Conservation (phyloP, 441 rosid genomes). For the Adansonia grandidieri region DNA sequence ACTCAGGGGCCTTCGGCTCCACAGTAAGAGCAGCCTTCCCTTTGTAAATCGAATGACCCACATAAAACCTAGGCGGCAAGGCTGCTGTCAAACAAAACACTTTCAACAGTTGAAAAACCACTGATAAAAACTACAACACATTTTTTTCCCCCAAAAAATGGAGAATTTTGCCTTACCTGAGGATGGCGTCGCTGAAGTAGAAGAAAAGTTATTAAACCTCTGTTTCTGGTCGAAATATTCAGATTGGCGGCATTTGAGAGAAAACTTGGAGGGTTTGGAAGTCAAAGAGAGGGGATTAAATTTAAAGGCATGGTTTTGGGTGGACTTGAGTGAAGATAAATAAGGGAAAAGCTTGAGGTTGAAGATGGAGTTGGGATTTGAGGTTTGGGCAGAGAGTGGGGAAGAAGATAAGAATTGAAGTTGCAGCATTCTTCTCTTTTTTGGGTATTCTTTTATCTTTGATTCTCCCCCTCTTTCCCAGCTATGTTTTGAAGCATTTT, state of each 20-base stretch:
- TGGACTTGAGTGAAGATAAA: constrained; percentile 21
- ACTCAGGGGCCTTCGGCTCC: constrained; percentile 85
- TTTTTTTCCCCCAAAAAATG: background rate
- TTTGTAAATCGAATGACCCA: constrained; percentile 87
- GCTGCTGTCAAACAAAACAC: constrained; percentile 46
- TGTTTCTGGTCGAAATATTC: constrained; percentile 57
- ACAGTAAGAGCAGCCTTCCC: constrained; percentile 93
- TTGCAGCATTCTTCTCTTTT: constrained; percentile 48
- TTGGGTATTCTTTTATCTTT: background rate
- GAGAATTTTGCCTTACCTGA: constrained; percentile 24
- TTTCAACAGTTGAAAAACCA: constrained; percentile 20
- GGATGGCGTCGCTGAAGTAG: constrained; percentile 34
- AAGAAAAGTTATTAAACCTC: constrained; percentile 39
- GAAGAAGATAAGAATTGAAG: constrained; percentile 44
- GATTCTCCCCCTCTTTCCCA: background rate
- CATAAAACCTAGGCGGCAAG: constrained; percentile 56
- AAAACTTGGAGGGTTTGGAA: constrained; percentile 31
- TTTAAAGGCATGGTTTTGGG: constrained; percentile 26
- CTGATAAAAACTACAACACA: background rate
- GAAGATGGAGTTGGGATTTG: constrained; percentile 39
- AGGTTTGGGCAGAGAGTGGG: constrained; percentile 29
- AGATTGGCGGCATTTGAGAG: constrained; percentile 63
- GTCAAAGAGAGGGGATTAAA: constrained; percentile 21
- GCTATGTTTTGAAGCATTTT: background rate
- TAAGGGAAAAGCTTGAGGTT: constrained; percentile 2